A percentile compares a stretch with the other conserved stretches of the same genome.
Evolutionary conservation across 2,329 filamentous ascomycete species (phyloP).

Genomic region (Teratosphaeria nubilosa): DNA sequence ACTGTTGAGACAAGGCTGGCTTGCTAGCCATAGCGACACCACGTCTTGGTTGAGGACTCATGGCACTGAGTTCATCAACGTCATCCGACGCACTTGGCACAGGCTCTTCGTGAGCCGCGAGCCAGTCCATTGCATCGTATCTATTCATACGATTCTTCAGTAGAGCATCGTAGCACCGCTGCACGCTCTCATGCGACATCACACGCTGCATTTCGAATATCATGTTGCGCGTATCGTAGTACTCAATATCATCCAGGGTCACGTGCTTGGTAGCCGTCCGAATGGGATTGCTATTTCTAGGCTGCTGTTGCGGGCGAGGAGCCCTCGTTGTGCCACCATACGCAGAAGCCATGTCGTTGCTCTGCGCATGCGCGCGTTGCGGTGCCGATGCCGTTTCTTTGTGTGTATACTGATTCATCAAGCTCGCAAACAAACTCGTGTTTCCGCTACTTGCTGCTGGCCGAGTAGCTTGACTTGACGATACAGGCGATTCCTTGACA

Average conservation of each 20-base stretch:
- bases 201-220: constrained; percentile 44
- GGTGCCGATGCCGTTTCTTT: constrained; percentile 4
- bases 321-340: constrained; percentile 24
- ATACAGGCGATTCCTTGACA: constrained; percentile 19
- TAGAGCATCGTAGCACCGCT: constrained; percentile 42
- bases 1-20: constrained; percentile 4
- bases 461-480: constrained; percentile 3
- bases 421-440: constrained; percentile 9
- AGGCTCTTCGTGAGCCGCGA: constrained; percentile 29
- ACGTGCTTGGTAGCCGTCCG: constrained; percentile 24
- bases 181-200: constrained; percentile 37
- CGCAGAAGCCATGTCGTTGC: constrained; percentile 34
- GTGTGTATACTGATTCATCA: constrained; percentile 18
- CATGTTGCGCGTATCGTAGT: constrained; percentile 40
- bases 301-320: constrained; percentile 8
- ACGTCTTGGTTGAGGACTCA: constrained; percentile 14
- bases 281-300: not conserved
- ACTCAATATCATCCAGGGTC: constrained; percentile 40
- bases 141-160: constrained; percentile 41
- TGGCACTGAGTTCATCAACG: constrained; percentile 16
- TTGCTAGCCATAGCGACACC: constrained; percentile 15
- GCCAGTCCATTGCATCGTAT: constrained; percentile 43
- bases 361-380: not conserved
- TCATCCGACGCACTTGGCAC: constrained; percentile 5
- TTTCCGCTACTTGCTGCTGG: constrained; percentile 2